Conservation (phyloP, 352 stramenopile species). For the Globisporangium spiculum region DNA sequence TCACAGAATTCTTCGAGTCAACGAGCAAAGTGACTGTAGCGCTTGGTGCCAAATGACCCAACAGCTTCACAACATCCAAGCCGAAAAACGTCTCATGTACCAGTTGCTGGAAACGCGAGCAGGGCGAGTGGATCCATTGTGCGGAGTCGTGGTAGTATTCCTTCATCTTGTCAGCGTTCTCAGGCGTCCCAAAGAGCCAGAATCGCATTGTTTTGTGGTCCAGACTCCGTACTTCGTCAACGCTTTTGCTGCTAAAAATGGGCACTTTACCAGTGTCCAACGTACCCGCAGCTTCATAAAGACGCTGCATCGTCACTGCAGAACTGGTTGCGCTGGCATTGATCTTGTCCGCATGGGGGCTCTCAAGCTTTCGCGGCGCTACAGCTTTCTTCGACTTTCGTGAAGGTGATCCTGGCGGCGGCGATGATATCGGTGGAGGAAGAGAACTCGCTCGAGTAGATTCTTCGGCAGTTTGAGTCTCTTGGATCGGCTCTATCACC, state of each 20-base stretch:
- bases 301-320: neutral
- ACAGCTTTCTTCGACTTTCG: neutral
- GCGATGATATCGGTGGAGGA: neutral
- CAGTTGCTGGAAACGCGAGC: slow-evolving; percentile 35
- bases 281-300: neutral
- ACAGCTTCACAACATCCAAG: slow-evolving; percentile 23
- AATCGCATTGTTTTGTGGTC: slow-evolving; percentile 5
- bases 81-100: slow-evolving; percentile 27
- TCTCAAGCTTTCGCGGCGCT: neutral
- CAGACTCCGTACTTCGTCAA: neutral
- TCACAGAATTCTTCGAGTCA: neutral
- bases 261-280: neutral
- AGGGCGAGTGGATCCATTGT: slow-evolving; percentile 21
- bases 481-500: neutral
- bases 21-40: slow-evolving; percentile 10
- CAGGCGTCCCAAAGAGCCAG: slow-evolving; percentile 30
- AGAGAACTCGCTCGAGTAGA: neutral
- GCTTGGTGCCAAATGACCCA: slow-evolving; percentile 24
- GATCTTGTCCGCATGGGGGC: neutral
- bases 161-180: slow-evolving; percentile 26
- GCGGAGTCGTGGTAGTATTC: slow-evolving; percentile 17
- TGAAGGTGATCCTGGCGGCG: neutral
- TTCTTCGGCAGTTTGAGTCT: neutral
- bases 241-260: neutral
- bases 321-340: neutral